Evolutionary conservation across 2,329 filamentous ascomycete genomes (phyloP).

Genomic region (Bipolaris bicolor): DNA sequence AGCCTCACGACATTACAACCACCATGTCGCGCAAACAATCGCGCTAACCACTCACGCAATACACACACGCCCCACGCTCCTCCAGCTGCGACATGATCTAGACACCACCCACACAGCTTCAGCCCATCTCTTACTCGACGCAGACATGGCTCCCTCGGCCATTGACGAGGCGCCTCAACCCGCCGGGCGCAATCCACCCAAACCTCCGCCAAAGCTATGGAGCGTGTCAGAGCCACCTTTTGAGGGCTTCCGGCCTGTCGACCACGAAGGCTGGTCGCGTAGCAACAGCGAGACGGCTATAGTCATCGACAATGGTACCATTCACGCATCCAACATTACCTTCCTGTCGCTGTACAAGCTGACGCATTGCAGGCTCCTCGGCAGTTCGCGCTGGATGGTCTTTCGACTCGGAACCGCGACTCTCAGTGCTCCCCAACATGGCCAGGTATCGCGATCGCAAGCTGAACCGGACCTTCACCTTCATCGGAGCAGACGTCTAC

Average conservation of each 20-base stretch:
- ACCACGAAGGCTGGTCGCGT: slow-evolving; percentile 72
- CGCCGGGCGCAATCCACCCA: slow-evolving; percentile 57
- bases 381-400: slow-evolving; percentile 94
- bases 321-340: background rate
- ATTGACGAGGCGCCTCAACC: slow-evolving; percentile 48
- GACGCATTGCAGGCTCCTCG: slow-evolving; percentile 71
- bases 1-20: slow-evolving; percentile 25
- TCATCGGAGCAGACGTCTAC: slow-evolving; percentile 91
- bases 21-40: slow-evolving; percentile 23
- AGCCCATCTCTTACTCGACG: slow-evolving; percentile 10
- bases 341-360: slow-evolving; percentile 14
- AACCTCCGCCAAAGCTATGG: slow-evolving; percentile 61
- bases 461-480: slow-evolving; percentile 86
- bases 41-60: slow-evolving; percentile 19
- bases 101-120: slow-evolving; percentile 14
- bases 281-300: slow-evolving; percentile 74
- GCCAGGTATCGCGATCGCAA: slow-evolving; percentile 96
- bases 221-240: slow-evolving; percentile 65
- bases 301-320: slow-evolving; percentile 93
- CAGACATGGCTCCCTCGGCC: slow-evolving; percentile 47
- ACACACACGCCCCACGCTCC: slow-evolving; percentile 19
- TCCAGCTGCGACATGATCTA: slow-evolving; percentile 37
- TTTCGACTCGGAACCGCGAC: slow-evolving; percentile 80
- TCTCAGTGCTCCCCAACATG: slow-evolving; percentile 87
- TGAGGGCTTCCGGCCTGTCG: slow-evolving; percentile 62